These are phyloP conservation scores for barrel medic (Medicago truncatula) DNA, from an alignment of 306 rosid species.

Conservation along the genomic window DNA sequence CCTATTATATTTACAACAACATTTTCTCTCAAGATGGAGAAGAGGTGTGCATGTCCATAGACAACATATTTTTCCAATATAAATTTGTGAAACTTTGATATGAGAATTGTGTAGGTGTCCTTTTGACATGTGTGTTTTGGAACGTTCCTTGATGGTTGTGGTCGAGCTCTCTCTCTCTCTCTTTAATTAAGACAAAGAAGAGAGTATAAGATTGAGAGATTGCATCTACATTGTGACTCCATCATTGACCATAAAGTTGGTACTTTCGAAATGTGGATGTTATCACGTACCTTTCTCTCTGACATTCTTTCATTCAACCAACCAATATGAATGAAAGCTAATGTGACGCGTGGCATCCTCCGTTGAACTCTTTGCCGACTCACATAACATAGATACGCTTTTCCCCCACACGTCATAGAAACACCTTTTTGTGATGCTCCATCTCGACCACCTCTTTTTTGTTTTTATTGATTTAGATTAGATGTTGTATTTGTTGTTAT, in stretches of 20 bases:
- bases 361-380: background rate
- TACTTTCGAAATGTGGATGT: conserved; percentile 9
- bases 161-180: background rate
- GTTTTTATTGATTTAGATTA: background rate
- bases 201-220: conserved; percentile 16
- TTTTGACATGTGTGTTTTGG: conserved; percentile 11
- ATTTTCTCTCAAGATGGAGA: too few relatives aligned
- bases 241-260: conserved; percentile 29
- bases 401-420: background rate
- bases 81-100: background rate
- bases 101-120: background rate
- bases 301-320: conserved; percentile 23
- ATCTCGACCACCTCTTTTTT: background rate
- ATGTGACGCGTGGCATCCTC: conserved; percentile 34
- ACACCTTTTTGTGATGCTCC: background rate
- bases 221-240: background rate
- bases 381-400: background rate
- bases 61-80: too few relatives aligned
- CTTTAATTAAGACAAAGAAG: background rate
- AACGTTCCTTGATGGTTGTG: conserved; percentile 35
- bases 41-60: too few relatives aligned
- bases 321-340: background rate
- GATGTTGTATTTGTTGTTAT: too few relatives aligned
- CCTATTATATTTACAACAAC: too few relatives aligned
- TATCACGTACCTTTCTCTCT: background rate